Conservation (phyloP, 1,284 basidiomycete genomes). For the Leccinum variabile region DNA sequence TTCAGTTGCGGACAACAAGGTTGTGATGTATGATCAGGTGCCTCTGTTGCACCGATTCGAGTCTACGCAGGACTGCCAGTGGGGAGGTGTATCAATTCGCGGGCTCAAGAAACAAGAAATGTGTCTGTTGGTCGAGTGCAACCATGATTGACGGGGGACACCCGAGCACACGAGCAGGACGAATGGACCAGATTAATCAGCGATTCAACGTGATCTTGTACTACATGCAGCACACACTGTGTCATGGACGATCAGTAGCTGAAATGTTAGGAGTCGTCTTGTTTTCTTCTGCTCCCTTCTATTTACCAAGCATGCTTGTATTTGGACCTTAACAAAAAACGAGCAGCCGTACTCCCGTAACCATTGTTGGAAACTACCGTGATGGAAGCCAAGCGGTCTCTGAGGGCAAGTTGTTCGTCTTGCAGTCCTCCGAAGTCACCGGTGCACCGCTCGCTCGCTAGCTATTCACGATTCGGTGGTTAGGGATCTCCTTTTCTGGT, state of each 20-base stretch:
- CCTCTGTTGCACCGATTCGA: slow-evolving; percentile 43
- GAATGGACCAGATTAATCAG: slow-evolving; percentile 52
- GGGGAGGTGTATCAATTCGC: slow-evolving; percentile 41
- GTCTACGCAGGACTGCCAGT: slow-evolving; percentile 34
- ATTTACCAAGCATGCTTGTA: neutral
- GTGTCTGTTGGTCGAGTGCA: slow-evolving; percentile 46
- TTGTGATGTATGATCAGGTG: slow-evolving; percentile 59
- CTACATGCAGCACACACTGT: slow-evolving; percentile 52
- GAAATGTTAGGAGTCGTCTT: slow-evolving; percentile 1
- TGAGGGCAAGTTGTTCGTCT: neutral
- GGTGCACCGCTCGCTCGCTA: too few species aligned
- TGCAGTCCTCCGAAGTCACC: neutral
- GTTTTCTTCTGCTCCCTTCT: neutral
- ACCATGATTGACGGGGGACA: neutral
- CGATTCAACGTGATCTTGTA: slow-evolving; percentile 57
- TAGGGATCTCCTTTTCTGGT: slow-evolving; percentile 20
- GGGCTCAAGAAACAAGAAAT: slow-evolving; percentile 52
- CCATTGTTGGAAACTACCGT: neutral
- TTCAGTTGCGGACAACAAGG: slow-evolving; percentile 51
- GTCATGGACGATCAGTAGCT: slow-evolving; percentile 10
- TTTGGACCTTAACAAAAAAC: neutral
- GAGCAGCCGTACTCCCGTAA: neutral
- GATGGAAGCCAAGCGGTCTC: too few species aligned
- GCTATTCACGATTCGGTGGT: neutral
- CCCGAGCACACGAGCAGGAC: neutral